Evolutionary conservation across 257 asterid genomes (phyloP).

Genomic region (Oldenlandia corymbosa): DNA sequence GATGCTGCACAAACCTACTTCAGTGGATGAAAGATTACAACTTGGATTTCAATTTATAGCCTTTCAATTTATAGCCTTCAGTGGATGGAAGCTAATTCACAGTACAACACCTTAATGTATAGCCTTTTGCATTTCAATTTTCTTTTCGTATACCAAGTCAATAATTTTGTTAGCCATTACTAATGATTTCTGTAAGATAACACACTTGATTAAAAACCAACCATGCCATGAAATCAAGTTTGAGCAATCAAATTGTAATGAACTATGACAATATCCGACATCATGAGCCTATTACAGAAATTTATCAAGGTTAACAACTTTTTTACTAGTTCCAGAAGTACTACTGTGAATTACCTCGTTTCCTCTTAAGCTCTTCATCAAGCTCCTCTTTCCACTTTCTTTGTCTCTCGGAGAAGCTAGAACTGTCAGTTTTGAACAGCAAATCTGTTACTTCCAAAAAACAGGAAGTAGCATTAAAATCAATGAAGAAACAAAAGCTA

Average conservation of each 20-base stretch:
- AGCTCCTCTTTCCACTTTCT: constrained; percentile 98
- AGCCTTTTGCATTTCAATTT: too few species aligned
- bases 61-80: too few species aligned
- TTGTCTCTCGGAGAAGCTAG: constrained; percentile 68
- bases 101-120: not conserved
- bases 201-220: not conserved
- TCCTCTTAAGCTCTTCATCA: constrained; percentile 81
- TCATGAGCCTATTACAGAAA: too few species aligned
- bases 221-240: not conserved
- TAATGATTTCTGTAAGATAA: not conserved
- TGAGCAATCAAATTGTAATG: not conserved
- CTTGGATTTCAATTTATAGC: too few species aligned
- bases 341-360: constrained; percentile 59
- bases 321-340: not conserved
- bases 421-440: constrained; percentile 22
- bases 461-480: not conserved
- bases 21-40: not conserved
- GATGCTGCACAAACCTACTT: not conserved
- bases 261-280: too few species aligned
- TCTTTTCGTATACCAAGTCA: too few species aligned
- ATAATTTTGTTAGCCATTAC: too few species aligned
- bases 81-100: too few species aligned
- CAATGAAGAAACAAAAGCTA: constrained; percentile 12
- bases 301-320: too few species aligned
- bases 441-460: constrained; percentile 18